Evolutionary conservation across 345 rosid species (phyloP).

Genomic region (sweet orange (Citrus sinensis)): DVS_A1.0 CM039163.1:3029501-3030000

Average conservation of each 20-base stretch:
- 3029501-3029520: neutral
- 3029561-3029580: neutral
- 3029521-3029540: neutral
- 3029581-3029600: neutral
- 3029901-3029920: neutral
- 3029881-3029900: neutral
- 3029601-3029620: neutral
- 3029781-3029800: neutral
- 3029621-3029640: neutral
- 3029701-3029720: neutral
- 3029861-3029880: neutral
- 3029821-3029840: neutral
- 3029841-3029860: neutral
- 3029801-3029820: neutral
- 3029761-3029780: neutral
- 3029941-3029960: neutral
- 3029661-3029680: neutral
- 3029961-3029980: neutral
- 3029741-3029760: neutral
- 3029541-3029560: neutral
- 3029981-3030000: neutral
- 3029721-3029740: neutral
- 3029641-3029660: neutral
- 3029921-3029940: neutral
- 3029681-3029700: neutral